Evolutionary conservation across 2,329 filamentous ascomycete genomes (phyloP).

Genomic region (Fusarium devonianum): DNA sequence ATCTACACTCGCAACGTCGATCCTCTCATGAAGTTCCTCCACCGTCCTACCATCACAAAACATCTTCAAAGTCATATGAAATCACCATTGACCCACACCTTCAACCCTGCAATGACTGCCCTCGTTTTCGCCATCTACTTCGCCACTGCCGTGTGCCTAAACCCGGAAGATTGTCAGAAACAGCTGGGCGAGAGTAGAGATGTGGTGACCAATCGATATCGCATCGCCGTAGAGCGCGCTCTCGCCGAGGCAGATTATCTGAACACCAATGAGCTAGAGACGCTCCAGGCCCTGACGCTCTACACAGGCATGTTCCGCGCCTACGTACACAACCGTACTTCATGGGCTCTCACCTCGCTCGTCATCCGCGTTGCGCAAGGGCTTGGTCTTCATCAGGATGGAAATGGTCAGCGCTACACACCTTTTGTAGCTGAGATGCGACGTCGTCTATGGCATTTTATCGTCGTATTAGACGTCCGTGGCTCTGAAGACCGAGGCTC

Average conservation of each 20-base stretch:
- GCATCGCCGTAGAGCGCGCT: conserved; percentile 48
- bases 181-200: conserved; percentile 47
- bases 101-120: conserved; percentile 43
- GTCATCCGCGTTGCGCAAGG: conserved; percentile 54
- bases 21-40: conserved; percentile 54
- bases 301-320: conserved; percentile 52
- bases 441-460: conserved; percentile 67
- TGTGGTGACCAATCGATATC: conserved; percentile 44
- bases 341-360: conserved; percentile 52
- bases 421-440: conserved; percentile 67
- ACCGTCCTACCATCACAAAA: conserved; percentile 49
- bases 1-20: conserved; percentile 53
- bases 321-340: conserved; percentile 48
- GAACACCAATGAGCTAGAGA: conserved; percentile 49
- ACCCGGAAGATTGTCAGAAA: conserved; percentile 41
- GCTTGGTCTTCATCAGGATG: conserved; percentile 53
- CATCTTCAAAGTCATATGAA: conserved; percentile 41
- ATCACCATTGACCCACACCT: conserved; percentile 24
- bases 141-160: conserved; percentile 48
- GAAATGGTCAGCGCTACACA: conserved; percentile 45
- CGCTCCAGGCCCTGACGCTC: conserved; percentile 52
- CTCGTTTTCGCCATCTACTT: conserved; percentile 55
- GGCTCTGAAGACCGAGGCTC: conserved; percentile 62
- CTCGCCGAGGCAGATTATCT: conserved; percentile 54
- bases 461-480: conserved; percentile 66